These are phyloP conservation scores for Talaromyces proteolyticus DNA, from an alignment of 495 filamentous ascomycete genomes.

Conservation along the genomic window DNA sequence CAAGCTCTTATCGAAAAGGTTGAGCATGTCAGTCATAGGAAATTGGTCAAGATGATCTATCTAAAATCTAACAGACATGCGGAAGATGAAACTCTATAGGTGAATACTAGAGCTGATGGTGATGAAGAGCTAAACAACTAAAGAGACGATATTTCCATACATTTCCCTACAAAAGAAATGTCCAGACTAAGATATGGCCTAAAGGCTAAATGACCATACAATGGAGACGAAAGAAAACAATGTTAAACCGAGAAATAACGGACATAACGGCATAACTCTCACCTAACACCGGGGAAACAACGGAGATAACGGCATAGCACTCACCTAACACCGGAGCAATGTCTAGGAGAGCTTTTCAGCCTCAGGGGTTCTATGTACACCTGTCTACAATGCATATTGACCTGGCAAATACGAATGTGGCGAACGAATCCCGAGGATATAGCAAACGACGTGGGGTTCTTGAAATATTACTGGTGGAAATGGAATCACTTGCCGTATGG, in stretches of 20 bases:
- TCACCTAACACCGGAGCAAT: neutral
- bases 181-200: neutral
- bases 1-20: no score
- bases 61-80: neutral
- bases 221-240: neutral
- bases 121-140: neutral
- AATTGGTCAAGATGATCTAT: no score
- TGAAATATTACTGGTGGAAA: neutral
- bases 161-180: neutral
- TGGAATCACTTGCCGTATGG: neutral
- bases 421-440: neutral
- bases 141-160: no score
- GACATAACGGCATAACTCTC: slow-evolving; percentile 1
- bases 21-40: no score
- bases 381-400: neutral
- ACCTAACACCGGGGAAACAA: neutral
- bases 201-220: neutral
- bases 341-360: neutral
- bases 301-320: neutral
- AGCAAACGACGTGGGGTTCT: neutral
- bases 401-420: neutral
- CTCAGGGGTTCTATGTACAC: neutral
- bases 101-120: neutral
- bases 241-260: neutral
- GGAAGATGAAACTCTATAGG: neutral